phyloP scores from a whole-genome alignment of 257 asterid species.

The Solanum sitiens region DNA sequence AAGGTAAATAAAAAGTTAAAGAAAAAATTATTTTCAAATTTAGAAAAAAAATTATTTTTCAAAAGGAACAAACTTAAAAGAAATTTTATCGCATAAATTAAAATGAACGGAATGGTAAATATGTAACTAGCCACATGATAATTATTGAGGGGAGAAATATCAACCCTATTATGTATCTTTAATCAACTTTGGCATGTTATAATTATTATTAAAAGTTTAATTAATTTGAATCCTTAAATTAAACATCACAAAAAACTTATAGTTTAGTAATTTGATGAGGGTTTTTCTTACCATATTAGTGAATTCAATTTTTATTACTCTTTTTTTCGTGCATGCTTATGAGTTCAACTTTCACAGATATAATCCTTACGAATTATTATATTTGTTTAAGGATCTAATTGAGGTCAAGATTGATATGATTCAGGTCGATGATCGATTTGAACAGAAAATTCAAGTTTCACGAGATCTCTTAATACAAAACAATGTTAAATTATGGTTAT shows the following conservation, averaged over 20 bases:
- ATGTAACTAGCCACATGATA: no score
- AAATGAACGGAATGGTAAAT: background rate
- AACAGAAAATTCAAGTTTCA: rapidly evolving
- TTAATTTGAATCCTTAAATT: background rate
- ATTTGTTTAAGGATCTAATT: background rate
- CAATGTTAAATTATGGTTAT: background rate
- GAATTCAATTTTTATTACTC: no score
- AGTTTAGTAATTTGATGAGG: background rate
- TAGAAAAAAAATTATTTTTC: background rate
- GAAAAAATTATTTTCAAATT: background rate
- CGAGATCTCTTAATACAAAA: background rate
- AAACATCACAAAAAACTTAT: background rate
- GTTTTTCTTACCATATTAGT: background rate
- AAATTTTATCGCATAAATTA: background rate
- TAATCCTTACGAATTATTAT: no score
- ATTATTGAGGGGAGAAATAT: no score
- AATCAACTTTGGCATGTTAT: background rate
- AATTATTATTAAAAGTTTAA: background rate
- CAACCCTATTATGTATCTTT: background rate
- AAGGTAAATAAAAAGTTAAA: background rate
- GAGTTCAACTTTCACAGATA: background rate
- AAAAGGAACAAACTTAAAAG: background rate
- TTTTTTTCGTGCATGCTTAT: background rate
- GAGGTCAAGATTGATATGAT: background rate
- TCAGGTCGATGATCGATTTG: background rate